Base-by-base conservation (phyloP, 805 yeast species). In the Maudiozyma turicensis region DNA sequence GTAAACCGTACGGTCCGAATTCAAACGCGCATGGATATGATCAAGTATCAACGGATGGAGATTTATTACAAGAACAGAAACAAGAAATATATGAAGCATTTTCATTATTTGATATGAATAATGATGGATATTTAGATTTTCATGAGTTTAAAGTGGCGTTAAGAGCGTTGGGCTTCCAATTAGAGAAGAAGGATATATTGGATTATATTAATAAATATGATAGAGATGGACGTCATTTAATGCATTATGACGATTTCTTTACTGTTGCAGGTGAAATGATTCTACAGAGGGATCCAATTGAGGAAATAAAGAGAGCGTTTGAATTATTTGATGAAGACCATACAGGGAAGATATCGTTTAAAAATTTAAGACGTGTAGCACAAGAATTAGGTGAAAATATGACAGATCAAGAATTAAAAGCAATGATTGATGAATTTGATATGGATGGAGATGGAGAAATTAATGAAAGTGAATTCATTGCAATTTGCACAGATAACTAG, bases 341-440 rank as follows among this genome's bases (percentile, higher is more conserved):
- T 46, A 88, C 95, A 0, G 97, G 97, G 0, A 85, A 83, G 62
- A 89, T 90, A 54, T 79, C 85, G 49, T 71, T 91, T 45, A 76
- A 90, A 55, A 86, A 89, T 61, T 74, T 93, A 51, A 79, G 95
- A 65, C 76, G 93, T 52, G 95, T 91, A 1, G 93, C 97, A 9
- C 85, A 86, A 57, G 97, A 91, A 56, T 70, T 93, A 50, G 97
- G 96, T 2, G 99, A 93, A 65, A 86, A 84, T 57, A 70, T 93
- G 50, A 82, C 87, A 6, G 99, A 93, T 57, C 96, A 88, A 51
- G 99, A 93, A 61, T 72, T 93, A 46, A 76, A 86, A 56, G 97
- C 97, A 5, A 93, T 93, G 99, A 93, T 93, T 55, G 96, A 90
- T 53, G 98, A 91, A 66, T 93, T 93, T 63, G 99, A 93, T 68